These are phyloP conservation scores for Malania oleifera DNA, from an alignment of 164 flowering plant genomes.

Conservation along the genomic window DNA sequence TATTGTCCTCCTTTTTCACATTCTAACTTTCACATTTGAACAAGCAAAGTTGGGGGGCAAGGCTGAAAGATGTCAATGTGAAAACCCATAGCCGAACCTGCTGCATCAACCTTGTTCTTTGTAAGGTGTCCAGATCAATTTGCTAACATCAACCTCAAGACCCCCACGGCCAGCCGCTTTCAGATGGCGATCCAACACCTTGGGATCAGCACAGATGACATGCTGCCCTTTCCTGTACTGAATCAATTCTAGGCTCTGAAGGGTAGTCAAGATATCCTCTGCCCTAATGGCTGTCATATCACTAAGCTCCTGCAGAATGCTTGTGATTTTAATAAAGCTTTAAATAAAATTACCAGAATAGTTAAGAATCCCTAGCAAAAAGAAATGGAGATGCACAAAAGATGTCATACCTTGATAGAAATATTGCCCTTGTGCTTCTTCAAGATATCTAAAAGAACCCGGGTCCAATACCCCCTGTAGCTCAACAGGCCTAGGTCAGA, in stretches of 20 bases:
- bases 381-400: background rate
- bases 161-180: slow-evolving; percentile 98
- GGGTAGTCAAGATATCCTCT: slow-evolving; percentile 79
- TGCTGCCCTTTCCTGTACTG: slow-evolving; percentile 98
- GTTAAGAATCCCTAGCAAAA: background rate
- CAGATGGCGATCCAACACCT: slow-evolving; percentile 90
- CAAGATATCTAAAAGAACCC: slow-evolving; percentile 85
- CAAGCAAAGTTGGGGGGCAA: no score
- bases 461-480: slow-evolving; percentile 98
- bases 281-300: slow-evolving; percentile 97
- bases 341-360: no score
- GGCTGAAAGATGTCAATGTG: no score
- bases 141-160: slow-evolving; percentile 90
- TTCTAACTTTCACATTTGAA: no score
- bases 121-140: slow-evolving; percentile 96
- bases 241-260: slow-evolving; percentile 85
- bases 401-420: slow-evolving; percentile 71
- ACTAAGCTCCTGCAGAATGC: slow-evolving; percentile 73
- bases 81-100: no score
- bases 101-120: slow-evolving; percentile 80
- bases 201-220: slow-evolving; percentile 95
- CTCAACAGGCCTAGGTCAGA: slow-evolving; percentile 93
- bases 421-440: slow-evolving; percentile 96
- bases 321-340: background rate
- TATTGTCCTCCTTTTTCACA: no score